Conservation (phyloP, 768 basidiomycete genomes). For the Cyclocybe aegerita region DNA sequence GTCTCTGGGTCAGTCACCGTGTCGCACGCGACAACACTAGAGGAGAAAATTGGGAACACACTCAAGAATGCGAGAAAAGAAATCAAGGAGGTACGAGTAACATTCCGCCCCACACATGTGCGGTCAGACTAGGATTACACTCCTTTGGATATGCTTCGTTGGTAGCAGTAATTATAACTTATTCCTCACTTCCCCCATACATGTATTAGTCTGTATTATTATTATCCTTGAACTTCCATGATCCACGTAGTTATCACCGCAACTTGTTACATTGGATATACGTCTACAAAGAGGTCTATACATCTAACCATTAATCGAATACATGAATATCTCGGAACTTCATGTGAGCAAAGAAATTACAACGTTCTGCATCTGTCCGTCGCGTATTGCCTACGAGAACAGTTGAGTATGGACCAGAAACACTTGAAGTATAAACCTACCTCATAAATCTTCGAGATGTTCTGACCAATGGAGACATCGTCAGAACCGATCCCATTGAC, state of each 20-base stretch:
- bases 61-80: conserved; percentile 62
- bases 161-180: not conserved
- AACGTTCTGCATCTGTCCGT: conserved; percentile 64
- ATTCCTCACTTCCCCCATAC: not conserved
- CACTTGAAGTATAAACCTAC: conserved; percentile 23
- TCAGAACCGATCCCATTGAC: conserved; percentile 42
- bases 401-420: conserved; percentile 4
- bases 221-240: not conserved
- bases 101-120: conserved; percentile 37
- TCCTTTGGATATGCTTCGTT: not conserved
- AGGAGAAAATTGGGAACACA: conserved; percentile 55
- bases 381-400: conserved; percentile 52
- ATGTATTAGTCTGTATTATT: not conserved
- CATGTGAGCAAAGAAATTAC: conserved; percentile 52
- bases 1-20: conserved; percentile 64
- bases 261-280: not conserved
- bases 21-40: conserved; percentile 54
- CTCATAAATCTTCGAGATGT: conserved; percentile 75
- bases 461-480: conserved; percentile 66
- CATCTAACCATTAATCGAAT: not conserved
- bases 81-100: conserved; percentile 70
- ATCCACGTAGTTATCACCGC: not conserved
- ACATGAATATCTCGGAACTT: not conserved
- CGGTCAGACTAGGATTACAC: not conserved
- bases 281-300: no score